phyloP scores from a whole-genome alignment of 2,329 filamentous ascomycete genomes.

The Trichophyton benhamiae region DNA sequence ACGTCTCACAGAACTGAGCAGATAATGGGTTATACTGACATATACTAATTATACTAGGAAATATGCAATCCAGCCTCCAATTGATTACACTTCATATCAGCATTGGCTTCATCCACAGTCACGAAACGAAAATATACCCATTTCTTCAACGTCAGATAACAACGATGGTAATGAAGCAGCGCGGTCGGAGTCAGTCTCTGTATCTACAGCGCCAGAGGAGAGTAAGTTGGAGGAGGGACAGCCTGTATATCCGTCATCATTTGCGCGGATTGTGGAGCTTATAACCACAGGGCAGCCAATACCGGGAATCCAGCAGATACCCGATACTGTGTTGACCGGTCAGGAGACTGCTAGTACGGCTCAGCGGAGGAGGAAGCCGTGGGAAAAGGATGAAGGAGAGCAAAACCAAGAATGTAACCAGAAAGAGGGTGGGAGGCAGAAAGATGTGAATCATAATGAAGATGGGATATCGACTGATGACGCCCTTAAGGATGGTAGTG shows the following conservation, averaged over 20 bases:
- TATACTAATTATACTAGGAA: not conserved
- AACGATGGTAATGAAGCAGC: not conserved
- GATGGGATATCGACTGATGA: not conserved
- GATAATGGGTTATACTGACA: not conserved
- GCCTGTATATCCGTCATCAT: slow-evolving; percentile 67
- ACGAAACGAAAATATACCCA: not conserved
- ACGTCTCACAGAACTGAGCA: slow-evolving; percentile 6
- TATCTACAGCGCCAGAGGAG: not conserved
- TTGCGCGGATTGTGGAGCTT: slow-evolving; percentile 74
- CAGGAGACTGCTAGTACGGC: slow-evolving; percentile 48
- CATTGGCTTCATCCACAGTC: slow-evolving; percentile 2
- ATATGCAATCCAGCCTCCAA: slow-evolving; percentile 7
- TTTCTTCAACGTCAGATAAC: not conserved
- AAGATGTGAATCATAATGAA: not conserved
- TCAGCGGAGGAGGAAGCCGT: slow-evolving; percentile 55
- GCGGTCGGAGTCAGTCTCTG: not conserved
- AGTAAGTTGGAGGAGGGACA: slow-evolving; percentile 25
- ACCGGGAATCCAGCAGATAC: slow-evolving; percentile 77
- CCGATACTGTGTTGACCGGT: slow-evolving; percentile 61
- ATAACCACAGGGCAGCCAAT: slow-evolving; percentile 72
- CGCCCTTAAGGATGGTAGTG: not conserved
- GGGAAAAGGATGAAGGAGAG: slow-evolving; percentile 51
- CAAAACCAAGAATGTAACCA: not conserved
- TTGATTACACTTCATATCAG: slow-evolving; percentile 9
- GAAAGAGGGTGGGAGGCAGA: not conserved